Conservation (phyloP, 2,329 filamentous ascomycete species). For the Phaeosphaeriaceae sp. region DNA sequence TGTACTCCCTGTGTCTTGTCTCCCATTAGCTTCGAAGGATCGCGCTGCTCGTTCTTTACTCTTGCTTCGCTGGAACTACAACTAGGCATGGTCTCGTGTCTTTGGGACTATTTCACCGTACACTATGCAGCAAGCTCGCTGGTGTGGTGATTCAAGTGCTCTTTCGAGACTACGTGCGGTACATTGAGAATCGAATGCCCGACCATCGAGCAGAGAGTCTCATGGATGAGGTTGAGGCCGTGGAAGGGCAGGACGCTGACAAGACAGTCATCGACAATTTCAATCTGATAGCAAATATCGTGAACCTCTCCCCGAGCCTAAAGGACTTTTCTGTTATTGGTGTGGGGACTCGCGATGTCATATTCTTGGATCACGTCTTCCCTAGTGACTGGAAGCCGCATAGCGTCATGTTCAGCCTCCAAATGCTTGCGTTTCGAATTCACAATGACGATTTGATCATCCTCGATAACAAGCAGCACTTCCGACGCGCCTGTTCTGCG, state of each 20-base stretch:
- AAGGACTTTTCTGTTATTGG: constrained; percentile 31
- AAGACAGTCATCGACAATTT: constrained; percentile 25
- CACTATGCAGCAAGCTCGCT: constrained; percentile 13
- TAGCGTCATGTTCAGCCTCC: constrained; percentile 16
- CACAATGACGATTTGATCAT: constrained; percentile 5
- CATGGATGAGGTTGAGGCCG: neutral
- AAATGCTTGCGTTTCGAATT: constrained; percentile 24
- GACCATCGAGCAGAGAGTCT: constrained; percentile 32
- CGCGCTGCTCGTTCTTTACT: constrained; percentile 30
- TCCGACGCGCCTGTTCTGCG: too few species aligned
- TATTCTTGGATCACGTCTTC: constrained; percentile 31
- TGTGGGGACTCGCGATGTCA: constrained; percentile 24
- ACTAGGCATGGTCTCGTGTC: constrained; percentile 19
- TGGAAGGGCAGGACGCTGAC: neutral
- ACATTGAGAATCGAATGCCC: constrained; percentile 35
- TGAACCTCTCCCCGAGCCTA: constrained; percentile 25
- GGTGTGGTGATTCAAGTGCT: too few species aligned
- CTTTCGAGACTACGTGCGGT: constrained; percentile 21
- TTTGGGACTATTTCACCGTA: constrained; percentile 26
- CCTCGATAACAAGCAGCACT: too few species aligned
- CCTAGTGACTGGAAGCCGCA: neutral
- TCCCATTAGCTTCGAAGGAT: constrained; percentile 26
- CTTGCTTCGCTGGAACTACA: constrained; percentile 26
- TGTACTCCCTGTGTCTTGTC: constrained; percentile 29
- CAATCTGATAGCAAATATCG: constrained; percentile 23